Evolutionary conservation across 306 rosid species (phyloP).

Genomic region (Calophaca sinica): DNA sequence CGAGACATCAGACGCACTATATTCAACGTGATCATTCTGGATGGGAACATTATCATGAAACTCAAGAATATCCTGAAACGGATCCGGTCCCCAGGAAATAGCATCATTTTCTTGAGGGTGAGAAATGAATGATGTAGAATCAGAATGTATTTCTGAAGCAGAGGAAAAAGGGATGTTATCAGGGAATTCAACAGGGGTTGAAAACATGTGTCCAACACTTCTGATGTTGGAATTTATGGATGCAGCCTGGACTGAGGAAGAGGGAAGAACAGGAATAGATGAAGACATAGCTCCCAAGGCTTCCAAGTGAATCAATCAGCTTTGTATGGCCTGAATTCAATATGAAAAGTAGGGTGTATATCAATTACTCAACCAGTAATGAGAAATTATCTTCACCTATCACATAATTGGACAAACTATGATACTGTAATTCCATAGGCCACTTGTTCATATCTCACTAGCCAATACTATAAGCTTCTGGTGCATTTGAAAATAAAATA

Average conservation of each 20-base stretch:
- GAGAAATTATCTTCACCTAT: slow-evolving; percentile 35
- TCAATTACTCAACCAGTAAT: slow-evolving; percentile 37
- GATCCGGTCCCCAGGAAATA: slow-evolving; percentile 69
- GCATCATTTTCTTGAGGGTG: slow-evolving; percentile 54
- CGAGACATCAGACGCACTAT: slow-evolving; percentile 47
- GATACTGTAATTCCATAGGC: neutral
- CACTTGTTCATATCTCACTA: slow-evolving; percentile 22
- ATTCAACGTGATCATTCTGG: slow-evolving; percentile 64
- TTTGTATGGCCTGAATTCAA: slow-evolving; percentile 43
- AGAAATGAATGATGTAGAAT: slow-evolving; percentile 51
- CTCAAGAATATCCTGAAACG: slow-evolving; percentile 61
- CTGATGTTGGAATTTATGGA: slow-evolving; percentile 50
- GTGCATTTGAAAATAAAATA: no score
- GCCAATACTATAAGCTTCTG: neutral
- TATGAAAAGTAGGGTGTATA: slow-evolving; percentile 34
- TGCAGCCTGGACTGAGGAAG: slow-evolving; percentile 52
- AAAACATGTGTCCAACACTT: slow-evolving; percentile 55
- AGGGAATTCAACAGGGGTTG: slow-evolving; percentile 54
- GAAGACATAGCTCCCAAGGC: slow-evolving; percentile 55
- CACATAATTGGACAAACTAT: slow-evolving; percentile 34
- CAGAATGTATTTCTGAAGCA: slow-evolving; percentile 56
- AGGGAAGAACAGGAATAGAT: slow-evolving; percentile 58
- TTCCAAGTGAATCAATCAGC: slow-evolving; percentile 42
- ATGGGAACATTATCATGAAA: slow-evolving; percentile 58
- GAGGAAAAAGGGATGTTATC: slow-evolving; percentile 46